Evolutionary conservation across 371 early-diverging fungal genomes (phyloP), one percentile per base, ranked within the genome.

Genomic region (Dinochytrium kinnereticum): DNA sequence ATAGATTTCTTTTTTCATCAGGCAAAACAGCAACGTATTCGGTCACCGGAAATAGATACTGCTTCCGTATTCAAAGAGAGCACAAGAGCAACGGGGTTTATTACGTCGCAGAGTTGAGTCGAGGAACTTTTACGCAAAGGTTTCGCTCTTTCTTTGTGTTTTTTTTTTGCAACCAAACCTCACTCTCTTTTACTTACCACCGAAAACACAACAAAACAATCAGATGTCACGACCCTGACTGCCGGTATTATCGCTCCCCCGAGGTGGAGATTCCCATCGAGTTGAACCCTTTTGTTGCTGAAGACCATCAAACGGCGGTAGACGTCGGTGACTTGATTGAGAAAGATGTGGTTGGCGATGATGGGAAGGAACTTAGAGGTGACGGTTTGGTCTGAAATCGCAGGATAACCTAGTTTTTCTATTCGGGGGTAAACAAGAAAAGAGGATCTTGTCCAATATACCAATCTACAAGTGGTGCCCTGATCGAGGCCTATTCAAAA

Each of bases 81-180:
- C 80, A 80, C 37, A 67, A 72, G 38, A 64, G 66, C 39, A 80
- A 80, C 57, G 76, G 77, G 28, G 72, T 75, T 49, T 80, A 76
- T 59, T 76, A 76, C 37, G 67, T 76, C 15, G 73, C 67, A 0
- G 72, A 77, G 34, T 24, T 76, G n/a, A 37, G 51, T 21, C 51
- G n/a, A 1, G 72, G 69, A 13, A 24, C 51, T 17, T 75, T 51
- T 49, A 40, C 36, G 7, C 78, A 78, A 69, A 64, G 71, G 76
- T 75, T 51, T 55, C n/a, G n/a, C n/a, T n/a, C n/a, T n/a, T n/a
- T n/a, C n/a, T n/a, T n/a, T n/a, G n/a, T n/a, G n/a, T n/a, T n/a
- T n/a, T n/a, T n/a, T n/a, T n/a, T n/a, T n/a, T n/a, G n/a, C n/a
- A n/a, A n/a, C n/a, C n/a, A n/a, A n/a, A n/a, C n/a, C n/a, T n/a